These are phyloP conservation scores for Avena insularis DNA, from an alignment of 176 grass and related monocot species.

Conservation along the genomic window DNA sequence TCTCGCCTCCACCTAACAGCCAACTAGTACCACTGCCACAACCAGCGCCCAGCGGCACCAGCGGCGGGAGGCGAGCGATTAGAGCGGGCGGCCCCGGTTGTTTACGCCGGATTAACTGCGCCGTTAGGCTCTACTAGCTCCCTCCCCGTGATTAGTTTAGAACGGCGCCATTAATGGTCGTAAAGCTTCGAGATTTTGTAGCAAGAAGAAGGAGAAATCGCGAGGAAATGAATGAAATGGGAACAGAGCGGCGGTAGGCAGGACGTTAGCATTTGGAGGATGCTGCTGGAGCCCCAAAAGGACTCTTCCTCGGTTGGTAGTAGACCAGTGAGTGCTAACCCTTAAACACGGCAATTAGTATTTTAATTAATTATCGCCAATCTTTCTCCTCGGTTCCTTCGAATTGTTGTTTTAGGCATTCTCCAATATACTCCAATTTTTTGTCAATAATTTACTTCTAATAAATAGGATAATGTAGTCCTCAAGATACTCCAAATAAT, in stretches of 20 bases:
- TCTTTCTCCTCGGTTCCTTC: not conserved
- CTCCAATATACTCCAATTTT: not conserved
- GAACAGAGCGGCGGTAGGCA: constrained; percentile 37
- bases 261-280: constrained; percentile 48
- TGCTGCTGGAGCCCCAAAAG: not conserved
- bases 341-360: constrained; percentile 40
- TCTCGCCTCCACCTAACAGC: constrained; percentile 35
- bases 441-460: not conserved
- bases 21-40: constrained; percentile 14
- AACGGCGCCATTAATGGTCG: constrained; percentile 22
- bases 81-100: constrained; percentile 13
- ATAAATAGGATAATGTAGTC: too few relatives aligned
- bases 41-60: not conserved
- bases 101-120: constrained; percentile 12
- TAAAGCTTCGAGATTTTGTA: not conserved
- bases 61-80: not conserved
- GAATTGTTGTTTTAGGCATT: not conserved
- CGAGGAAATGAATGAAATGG: constrained; percentile 18
- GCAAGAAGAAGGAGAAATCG: constrained; percentile 30
- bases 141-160: constrained; percentile 1
- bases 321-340: constrained; percentile 40
- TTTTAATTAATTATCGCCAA: not conserved
- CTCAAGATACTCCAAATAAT: too few relatives aligned
- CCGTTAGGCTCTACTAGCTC: not conserved
- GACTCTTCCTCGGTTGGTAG: constrained; percentile 34